A percentile compares a stretch with the other conserved stretches of the same genome.
phyloP scores from a whole-genome alignment of 306 rosid species.

The Cicer yamashitae region DNA sequence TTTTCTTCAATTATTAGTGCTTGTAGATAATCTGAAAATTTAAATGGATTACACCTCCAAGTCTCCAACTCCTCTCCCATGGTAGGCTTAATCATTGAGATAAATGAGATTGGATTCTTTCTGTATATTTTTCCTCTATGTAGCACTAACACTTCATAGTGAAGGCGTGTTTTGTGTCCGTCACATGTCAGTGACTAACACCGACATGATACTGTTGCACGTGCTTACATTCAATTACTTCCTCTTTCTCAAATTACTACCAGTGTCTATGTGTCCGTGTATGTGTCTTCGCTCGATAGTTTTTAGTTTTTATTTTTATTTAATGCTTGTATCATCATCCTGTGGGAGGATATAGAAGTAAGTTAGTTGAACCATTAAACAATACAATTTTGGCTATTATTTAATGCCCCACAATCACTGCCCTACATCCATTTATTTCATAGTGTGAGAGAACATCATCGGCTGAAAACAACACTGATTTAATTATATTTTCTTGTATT shows the following conservation, averaged over 20 bases:
- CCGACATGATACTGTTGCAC: too few species aligned
- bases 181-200: too few species aligned
- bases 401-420: too few species aligned
- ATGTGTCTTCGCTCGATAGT: too few species aligned
- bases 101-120: conserved; percentile 19
- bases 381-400: neutral
- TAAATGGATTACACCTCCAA: conserved; percentile 9
- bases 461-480: too few species aligned
- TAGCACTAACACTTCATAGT: too few species aligned
- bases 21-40: neutral
- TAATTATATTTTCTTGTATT: conserved; percentile 7
- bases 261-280: too few species aligned
- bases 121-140: neutral
- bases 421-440: too few species aligned
- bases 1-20: conserved; percentile 12
- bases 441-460: too few species aligned
- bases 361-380: conserved; percentile 15
- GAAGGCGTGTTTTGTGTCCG: too few species aligned
- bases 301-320: neutral
- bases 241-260: too few species aligned
- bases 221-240: too few species aligned
- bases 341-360: conserved; percentile 4
- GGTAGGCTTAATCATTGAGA: conserved; percentile 26
- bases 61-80: conserved; percentile 16
- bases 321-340: neutral